These are phyloP conservation scores for Tuber melanosporum DNA, from an alignment of 495 filamentous ascomycete genomes.

Conservation along the genomic window DNA sequence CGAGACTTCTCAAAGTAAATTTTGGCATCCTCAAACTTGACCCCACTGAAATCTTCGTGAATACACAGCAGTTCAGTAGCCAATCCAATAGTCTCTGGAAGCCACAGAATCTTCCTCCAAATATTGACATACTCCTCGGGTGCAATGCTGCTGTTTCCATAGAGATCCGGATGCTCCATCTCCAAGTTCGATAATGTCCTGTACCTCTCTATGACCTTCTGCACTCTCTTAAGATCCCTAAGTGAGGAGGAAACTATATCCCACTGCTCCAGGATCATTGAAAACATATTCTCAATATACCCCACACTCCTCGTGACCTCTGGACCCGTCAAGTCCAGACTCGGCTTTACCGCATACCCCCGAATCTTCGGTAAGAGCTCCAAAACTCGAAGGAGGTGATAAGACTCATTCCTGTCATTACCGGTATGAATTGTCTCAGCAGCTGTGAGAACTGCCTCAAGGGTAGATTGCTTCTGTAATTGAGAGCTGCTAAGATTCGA, in stretches of 20 bases:
- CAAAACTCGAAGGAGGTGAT: constrained; percentile 70
- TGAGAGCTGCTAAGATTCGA: constrained; percentile 64
- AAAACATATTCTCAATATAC: constrained; percentile 72
- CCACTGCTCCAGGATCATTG: constrained; percentile 63
- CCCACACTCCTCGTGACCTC: constrained; percentile 72
- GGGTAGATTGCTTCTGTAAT: constrained; percentile 63
- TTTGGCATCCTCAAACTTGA: constrained; percentile 17
- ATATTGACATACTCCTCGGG: constrained; percentile 13
- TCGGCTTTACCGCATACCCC: constrained; percentile 60
- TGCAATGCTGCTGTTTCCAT: constrained; percentile 15
- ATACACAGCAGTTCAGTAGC: constrained; percentile 25
- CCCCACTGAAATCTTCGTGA: constrained; percentile 28
- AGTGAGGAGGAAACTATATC: constrained; percentile 48
- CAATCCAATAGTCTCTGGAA: constrained; percentile 30
- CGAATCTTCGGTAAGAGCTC: constrained; percentile 64
- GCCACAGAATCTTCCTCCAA: constrained; percentile 28
- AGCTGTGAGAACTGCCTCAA: constrained; percentile 58
- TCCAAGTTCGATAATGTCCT: constrained; percentile 22
- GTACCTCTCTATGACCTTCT: constrained; percentile 20
- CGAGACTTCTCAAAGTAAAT: constrained; percentile 14
- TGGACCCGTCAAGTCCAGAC: constrained; percentile 70
- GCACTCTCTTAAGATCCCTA: constrained; percentile 35
- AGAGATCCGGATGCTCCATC: constrained; percentile 3
- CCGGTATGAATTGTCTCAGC: constrained; percentile 17
- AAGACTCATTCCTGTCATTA: constrained; percentile 44